These are phyloP conservation scores for Debaryomyces coudertii DNA, from an alignment of 1,139 yeast species.

Conservation along the genomic window DNA sequence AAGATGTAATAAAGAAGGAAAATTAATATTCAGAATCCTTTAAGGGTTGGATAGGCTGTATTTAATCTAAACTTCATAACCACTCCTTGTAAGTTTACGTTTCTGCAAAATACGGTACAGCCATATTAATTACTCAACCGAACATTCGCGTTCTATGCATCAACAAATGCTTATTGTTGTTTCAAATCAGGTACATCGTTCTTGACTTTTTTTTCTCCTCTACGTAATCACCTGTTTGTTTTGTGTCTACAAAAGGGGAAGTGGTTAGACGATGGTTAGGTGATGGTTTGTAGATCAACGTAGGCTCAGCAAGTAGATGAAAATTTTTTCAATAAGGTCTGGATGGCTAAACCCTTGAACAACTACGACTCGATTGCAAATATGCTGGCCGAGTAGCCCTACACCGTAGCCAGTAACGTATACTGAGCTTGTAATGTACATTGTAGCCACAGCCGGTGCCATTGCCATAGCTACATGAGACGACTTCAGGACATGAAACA, in stretches of 20 bases:
- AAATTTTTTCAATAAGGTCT: too few relatives aligned
- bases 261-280: too few relatives aligned
- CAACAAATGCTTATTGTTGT: background rate
- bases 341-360: too few relatives aligned
- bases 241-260: background rate
- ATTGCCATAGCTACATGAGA: too few relatives aligned
- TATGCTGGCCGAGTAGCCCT: too few relatives aligned
- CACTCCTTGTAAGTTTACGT: background rate
- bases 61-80: background rate
- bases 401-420: too few relatives aligned
- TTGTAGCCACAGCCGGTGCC: too few relatives aligned
- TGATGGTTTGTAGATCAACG: too few relatives aligned
- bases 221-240: background rate
- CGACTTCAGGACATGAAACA: too few relatives aligned
- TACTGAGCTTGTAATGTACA: too few relatives aligned
- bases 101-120: conserved; percentile 1
- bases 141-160: conserved; percentile 4
- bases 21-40: background rate
- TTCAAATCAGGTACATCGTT: background rate
- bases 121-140: background rate
- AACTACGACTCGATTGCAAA: too few relatives aligned
- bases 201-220: background rate
- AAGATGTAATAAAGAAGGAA: background rate
- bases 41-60: conserved; percentile 3
- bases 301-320: too few relatives aligned